Evolutionary conservation across 2,329 filamentous ascomycete genomes (phyloP).

Genomic region (Calonectria pteridis): DNA sequence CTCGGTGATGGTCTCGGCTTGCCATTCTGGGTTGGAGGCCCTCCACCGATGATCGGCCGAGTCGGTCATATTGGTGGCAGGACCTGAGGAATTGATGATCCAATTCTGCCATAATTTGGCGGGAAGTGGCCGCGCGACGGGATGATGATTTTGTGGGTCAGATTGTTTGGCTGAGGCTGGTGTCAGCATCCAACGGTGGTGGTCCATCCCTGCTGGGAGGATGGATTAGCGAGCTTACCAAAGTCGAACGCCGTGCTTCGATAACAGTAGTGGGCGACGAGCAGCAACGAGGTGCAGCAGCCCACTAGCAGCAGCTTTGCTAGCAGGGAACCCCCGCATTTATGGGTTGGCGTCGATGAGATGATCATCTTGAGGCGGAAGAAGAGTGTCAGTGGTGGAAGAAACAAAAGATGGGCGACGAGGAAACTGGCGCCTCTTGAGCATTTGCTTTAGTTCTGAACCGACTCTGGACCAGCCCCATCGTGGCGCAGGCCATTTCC

Average conservation of each 20-base stretch:
- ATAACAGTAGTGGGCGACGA: background rate
- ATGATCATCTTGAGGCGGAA: background rate
- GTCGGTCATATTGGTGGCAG: constrained; percentile 41
- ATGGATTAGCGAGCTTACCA: background rate
- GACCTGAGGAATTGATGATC: constrained; percentile 46
- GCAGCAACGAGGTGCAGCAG: background rate
- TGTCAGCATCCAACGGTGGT: background rate
- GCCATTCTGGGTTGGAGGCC: constrained; percentile 41
- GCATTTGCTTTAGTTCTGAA: background rate
- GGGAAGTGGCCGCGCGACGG: constrained; percentile 23
- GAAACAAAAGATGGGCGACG: background rate
- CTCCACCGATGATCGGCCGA: constrained; percentile 45
- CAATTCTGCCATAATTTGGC: constrained; percentile 50
- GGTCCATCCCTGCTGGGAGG: background rate
- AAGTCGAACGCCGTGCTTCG: background rate
- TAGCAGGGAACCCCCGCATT: background rate
- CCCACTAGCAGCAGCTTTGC: background rate
- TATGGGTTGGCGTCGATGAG: background rate
- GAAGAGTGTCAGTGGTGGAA: background rate
- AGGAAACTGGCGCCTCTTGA: background rate
- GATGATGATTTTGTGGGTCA: background rate
- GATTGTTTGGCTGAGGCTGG: background rate
- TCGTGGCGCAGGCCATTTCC: background rate
- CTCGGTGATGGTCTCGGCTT: constrained; percentile 47
- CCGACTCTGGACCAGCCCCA: background rate